phyloP scores from a whole-genome alignment of 2,329 filamentous ascomycete species.

The Rhynchosporium agropyri region DNA sequence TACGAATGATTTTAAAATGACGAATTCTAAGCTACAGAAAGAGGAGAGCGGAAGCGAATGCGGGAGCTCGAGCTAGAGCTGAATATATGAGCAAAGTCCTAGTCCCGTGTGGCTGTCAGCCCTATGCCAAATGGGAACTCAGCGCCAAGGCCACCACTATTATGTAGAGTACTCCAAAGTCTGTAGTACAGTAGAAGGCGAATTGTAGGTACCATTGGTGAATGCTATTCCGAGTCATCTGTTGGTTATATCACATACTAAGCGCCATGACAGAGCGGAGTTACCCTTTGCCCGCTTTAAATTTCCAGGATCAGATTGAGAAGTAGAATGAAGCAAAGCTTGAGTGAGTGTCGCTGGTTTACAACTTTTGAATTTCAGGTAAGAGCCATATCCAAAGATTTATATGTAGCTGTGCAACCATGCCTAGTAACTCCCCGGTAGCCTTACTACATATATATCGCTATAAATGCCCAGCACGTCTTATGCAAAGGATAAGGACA shows the following conservation, averaged over 20 bases:
- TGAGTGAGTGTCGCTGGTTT: constrained; percentile 9
- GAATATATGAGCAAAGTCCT: no score
- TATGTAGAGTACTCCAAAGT: neutral
- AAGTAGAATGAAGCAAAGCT: neutral
- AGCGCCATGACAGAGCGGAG: constrained; percentile 6
- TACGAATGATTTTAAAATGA: no score
- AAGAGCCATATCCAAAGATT: constrained; percentile 10
- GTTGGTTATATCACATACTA: constrained; percentile 2
- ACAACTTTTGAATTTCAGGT: constrained; percentile 12
- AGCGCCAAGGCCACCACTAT: neutral
- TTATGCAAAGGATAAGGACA: constrained; percentile 4
- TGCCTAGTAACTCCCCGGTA: neutral
- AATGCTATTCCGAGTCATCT: constrained; percentile 1
- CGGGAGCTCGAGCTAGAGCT: no score
- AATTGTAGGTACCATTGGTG: neutral
- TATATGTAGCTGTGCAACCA: constrained; percentile 15
- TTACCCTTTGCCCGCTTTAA: constrained; percentile 5
- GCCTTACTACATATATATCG: constrained; percentile 18
- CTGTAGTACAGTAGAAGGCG: neutral
- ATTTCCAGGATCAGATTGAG: constrained; percentile 6
- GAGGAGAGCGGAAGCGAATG: no score
- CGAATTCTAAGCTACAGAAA: no score
- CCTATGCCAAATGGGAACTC: no score
- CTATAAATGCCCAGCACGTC: neutral
- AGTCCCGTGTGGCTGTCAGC: no score